Evolutionary conservation across 768 basidiomycete species (phyloP).

Genomic region (Myochromella boudieri): DNA sequence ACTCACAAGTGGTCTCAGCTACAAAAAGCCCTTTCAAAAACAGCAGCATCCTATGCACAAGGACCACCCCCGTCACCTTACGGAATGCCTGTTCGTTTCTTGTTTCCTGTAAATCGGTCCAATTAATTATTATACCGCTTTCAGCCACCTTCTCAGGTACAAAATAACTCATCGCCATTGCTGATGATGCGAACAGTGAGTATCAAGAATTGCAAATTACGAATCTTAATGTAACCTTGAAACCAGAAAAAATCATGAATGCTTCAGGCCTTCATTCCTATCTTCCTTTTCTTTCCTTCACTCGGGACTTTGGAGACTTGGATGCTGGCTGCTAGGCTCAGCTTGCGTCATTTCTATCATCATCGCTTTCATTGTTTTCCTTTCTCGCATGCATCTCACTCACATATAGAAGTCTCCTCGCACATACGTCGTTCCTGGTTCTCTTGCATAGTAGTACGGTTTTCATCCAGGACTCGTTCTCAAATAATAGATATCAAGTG

Average conservation of each 20-base stretch:
- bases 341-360: conserved; percentile 10
- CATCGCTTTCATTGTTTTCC: conserved; percentile 17
- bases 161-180: conserved; percentile 42
- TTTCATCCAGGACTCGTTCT: conserved; percentile 13
- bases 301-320: conserved; percentile 21
- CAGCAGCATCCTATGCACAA: conserved; percentile 35
- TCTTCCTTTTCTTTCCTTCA: conserved; percentile 9
- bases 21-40: conserved; percentile 64
- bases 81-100: conserved; percentile 37
- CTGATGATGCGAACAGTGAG: conserved; percentile 60
- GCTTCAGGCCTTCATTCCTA: conserved; percentile 12
- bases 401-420: conserved; percentile 24
- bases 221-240: conserved; percentile 1
- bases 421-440: conserved; percentile 15
- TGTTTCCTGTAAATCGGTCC: conserved; percentile 1
- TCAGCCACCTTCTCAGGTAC: conserved; percentile 35
- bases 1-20: conserved; percentile 37
- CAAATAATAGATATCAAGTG: conserved; percentile 24
- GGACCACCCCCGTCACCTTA: conserved; percentile 28
- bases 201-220: conserved; percentile 13
- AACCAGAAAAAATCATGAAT: conserved; percentile 26
- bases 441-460: conserved; percentile 12
- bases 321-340: conserved; percentile 13
- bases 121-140: conserved; percentile 13
- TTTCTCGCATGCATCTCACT: conserved; percentile 2